Base-by-base conservation (phyloP, 2,329 filamentous ascomycete genomes). In the Teratosphaeria destructans region DNA sequence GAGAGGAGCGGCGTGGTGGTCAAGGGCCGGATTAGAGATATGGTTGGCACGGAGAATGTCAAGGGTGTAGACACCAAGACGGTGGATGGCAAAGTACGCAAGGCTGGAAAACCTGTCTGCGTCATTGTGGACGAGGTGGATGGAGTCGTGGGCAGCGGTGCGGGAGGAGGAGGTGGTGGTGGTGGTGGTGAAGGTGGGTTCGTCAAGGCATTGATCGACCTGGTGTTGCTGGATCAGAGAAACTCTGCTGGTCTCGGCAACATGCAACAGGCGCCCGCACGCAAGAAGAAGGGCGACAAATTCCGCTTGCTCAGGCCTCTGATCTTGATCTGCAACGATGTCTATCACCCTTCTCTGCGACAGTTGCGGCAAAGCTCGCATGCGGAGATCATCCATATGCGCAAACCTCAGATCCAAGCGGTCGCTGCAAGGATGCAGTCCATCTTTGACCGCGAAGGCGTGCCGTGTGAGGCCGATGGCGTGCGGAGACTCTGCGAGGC, bases 121-220 rank as follows among this genome's bases (percentile, higher is more conserved):
- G 89, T 99, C 3, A 82, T 99, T 2, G 90, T 99, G 0, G 94
- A 99, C 69, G 94, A 99, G 74, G 94, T 97, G 0, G 94, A 99
- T 70, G 94, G 94, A 49, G 94, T 95, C 0, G 90, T 95, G 2
- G 81, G 88, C 26, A 91, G 93, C 11, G 86, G 87, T 56, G 86
- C 88, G 5, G 85, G 86, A 32, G 89, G 71, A 23, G 23, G 23
- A 35, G 77, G 91, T 43, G 94, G 91, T 43, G 89, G 71, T 43
- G 89, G 71, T 37, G 77, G 91, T 43, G 94, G 91, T 43, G 94
- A 99, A 71, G 93, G 93, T 57, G 94, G 94, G 0, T 99, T 99
- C 65, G 86, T 99, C 74, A 96, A 91, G 71, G 94, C 94, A 1
- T 77, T 99, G 61, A 93, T 99, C 63, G 94, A 99, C 67, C 81